Evolutionary conservation across 768 basidiomycete genomes (phyloP).

Genomic region (Pleurotus sapidus): DNA sequence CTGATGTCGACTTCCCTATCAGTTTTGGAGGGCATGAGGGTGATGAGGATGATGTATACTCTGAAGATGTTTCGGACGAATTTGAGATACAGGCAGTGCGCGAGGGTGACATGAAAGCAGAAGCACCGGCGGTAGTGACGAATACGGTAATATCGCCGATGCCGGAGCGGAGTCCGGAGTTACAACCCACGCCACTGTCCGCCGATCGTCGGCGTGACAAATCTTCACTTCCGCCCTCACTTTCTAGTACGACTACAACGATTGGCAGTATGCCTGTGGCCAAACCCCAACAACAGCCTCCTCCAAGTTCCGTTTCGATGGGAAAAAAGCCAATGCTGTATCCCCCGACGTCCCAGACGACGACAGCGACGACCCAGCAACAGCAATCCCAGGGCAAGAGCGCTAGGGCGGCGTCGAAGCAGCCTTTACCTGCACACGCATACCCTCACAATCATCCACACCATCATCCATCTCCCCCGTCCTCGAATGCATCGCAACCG

Average conservation of each 20-base stretch:
- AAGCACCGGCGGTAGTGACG: background rate
- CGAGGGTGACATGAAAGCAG: background rate
- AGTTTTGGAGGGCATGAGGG: background rate
- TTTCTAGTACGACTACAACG: constrained; percentile 5
- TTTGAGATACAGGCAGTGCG: background rate
- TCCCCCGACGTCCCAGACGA: constrained; percentile 6
- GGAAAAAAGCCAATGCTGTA: constrained; percentile 15
- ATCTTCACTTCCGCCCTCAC: constrained; percentile 7
- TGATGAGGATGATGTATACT: constrained; percentile 1
- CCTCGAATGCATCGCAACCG: constrained; percentile 29
- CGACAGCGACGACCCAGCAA: constrained; percentile 1
- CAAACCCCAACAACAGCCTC: background rate
- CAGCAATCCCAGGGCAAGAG: constrained; percentile 10
- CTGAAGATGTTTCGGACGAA: background rate
- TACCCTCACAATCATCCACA: constrained; percentile 36
- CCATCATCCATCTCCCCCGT: constrained; percentile 47
- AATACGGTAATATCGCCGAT: background rate
- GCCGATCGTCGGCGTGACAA: constrained; percentile 10
- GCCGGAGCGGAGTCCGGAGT: constrained; percentile 7
- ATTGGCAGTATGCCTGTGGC: background rate
- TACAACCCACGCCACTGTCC: constrained; percentile 7
- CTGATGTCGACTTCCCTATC: background rate
- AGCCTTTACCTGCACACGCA: constrained; percentile 50
- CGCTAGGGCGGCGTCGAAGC: constrained; percentile 36
- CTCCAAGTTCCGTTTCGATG: constrained; percentile 7